These are phyloP conservation scores for Pseudogymnoascus sp. DNA, from an alignment of 2,329 filamentous ascomycete genomes.

Conservation along the genomic window DNA sequence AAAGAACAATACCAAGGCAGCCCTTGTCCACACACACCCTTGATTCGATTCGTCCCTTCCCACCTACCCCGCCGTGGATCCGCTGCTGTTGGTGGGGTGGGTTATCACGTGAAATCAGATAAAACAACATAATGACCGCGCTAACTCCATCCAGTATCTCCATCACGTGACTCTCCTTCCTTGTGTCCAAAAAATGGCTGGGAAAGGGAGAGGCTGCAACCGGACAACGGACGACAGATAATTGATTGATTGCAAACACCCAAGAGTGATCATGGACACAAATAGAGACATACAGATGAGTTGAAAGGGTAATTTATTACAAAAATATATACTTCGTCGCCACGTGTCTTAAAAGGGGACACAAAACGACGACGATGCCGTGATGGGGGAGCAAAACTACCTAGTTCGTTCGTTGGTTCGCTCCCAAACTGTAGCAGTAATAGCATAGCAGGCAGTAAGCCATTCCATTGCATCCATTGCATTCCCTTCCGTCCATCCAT, in stretches of 20 bases:
- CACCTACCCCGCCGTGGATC: not conserved
- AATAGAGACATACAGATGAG: not conserved
- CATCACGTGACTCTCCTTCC: no score
- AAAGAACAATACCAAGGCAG: not conserved
- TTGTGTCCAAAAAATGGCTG: not conserved
- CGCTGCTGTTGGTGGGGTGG: not conserved
- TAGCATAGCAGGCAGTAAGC: not conserved
- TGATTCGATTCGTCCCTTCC: no score
- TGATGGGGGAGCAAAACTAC: not conserved
- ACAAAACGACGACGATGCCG: not conserved
- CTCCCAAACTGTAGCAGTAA: not conserved
- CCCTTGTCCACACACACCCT: no score
- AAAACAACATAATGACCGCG: no score
- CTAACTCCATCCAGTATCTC: no score
- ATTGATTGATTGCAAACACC: no score
- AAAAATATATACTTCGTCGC: not conserved
- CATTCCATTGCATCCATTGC: not conserved
- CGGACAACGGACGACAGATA: no score
- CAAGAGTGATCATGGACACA: no score
- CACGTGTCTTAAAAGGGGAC: not conserved
- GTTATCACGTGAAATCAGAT: not conserved
- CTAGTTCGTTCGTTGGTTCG: no score
- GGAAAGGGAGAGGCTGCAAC: no score
- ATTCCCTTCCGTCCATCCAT: not conserved
- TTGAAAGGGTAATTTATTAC: not conserved